Evolutionary conservation across 1,139 yeast genomes (phyloP).

Genomic region (Candida frijolesensis): DNA sequence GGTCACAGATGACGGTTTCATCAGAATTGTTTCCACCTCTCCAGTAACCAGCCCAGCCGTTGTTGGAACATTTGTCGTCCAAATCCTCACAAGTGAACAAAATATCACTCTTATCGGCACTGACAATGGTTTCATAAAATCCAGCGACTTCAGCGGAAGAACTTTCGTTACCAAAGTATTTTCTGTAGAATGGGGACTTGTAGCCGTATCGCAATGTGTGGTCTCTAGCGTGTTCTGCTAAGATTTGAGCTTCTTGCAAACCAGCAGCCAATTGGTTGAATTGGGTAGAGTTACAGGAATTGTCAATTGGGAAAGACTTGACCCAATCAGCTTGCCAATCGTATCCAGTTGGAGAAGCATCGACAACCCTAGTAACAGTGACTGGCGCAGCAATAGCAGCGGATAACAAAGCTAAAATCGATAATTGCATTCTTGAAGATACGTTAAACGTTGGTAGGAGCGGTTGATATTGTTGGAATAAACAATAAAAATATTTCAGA

Average conservation of each 20-base stretch:
- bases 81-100: constrained; percentile 37
- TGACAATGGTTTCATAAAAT: constrained; percentile 26
- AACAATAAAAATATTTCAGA: background rate
- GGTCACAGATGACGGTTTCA: constrained; percentile 28
- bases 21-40: constrained; percentile 34
- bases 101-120: constrained; percentile 28
- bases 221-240: constrained; percentile 28
- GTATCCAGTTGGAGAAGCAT: constrained; percentile 12
- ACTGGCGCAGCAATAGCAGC: constrained; percentile 8
- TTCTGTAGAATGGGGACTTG: constrained; percentile 22
- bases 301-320: constrained; percentile 20
- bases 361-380: constrained; percentile 4
- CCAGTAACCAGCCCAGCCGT: constrained; percentile 41
- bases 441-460: background rate
- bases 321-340: constrained; percentile 22
- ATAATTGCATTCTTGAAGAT: constrained; percentile 6
- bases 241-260: constrained; percentile 19
- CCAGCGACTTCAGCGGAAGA: constrained; percentile 34
- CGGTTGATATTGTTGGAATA: background rate
- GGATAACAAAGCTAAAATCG: constrained; percentile 12
- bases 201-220: constrained; percentile 26
- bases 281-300: constrained; percentile 24
- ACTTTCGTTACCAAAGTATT: constrained; percentile 31
- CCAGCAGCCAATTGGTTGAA: constrained; percentile 21
- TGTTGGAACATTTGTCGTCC: constrained; percentile 31